Evolutionary conservation across 148 eudicot genomes (phyloP), one percentile per base, ranked within the genome.

Genomic region (Vaccinium myrtillus): DNA sequence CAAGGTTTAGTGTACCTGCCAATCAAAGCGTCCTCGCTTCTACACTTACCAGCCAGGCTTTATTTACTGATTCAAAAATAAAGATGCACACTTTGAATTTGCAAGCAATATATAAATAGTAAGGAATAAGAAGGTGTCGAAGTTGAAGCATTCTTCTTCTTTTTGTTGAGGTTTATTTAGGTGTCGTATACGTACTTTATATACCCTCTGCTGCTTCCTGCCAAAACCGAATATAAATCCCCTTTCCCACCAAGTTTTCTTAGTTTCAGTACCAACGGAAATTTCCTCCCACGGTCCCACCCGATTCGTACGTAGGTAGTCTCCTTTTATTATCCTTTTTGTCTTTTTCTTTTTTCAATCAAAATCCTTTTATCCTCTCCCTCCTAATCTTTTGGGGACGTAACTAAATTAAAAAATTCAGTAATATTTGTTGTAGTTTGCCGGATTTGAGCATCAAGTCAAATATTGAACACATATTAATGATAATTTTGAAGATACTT

Each of bases 1-100:
- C 9, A 51, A 15, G 79, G 53, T 46, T 43, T 10, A 19, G 27
- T 21, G 30, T 71, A 71, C 46, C 76, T 30, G 76, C 48, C 79
- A 79, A 79, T 79, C 82, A 79, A 79, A 79, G 82, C 69, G 82
- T 79, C 82, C 36, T 55, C 48, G 48, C 61, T 78, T 15, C 63
- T 49, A 50, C 58, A 2, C 76, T 36, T 36, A 36, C 39, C 39
- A 2, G 39, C 39, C 39, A 2, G 39, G 2, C 39, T 36, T 36
- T 36, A 36, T 36, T 36, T 36, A 36, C 39, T 36, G 46, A 43
- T 43, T 43, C 46, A 43, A 43, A 5, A 43, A 4, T 58, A 58
- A 58, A 58, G 63, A 18, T 18, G 63, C 19, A 18, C 19, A 18
- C n/a, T 19, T 27, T 9, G 43, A 27, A 27, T 27, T 70, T 15